A percentile compares a stretch with the other conserved stretches of the same genome.
Conservation (phyloP, 345 rosid genomes). For the Crucihimalaya himalaica region DNA sequence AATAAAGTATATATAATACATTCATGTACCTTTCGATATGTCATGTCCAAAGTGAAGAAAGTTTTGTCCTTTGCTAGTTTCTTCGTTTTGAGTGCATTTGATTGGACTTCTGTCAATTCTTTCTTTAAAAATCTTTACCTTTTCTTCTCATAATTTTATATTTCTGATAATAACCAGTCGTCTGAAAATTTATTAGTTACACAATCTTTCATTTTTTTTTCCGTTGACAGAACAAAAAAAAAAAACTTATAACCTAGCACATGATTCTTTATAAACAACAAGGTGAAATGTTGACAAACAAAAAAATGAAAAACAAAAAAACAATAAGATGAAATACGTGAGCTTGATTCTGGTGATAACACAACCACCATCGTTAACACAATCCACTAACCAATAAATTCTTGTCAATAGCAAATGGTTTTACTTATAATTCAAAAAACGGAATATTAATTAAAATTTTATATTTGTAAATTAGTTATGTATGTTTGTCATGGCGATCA, state of each 20-base stretch:
- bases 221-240: background rate
- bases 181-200: constrained; percentile 5
- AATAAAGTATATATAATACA: constrained; percentile 7
- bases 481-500: background rate
- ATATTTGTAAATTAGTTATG: background rate
- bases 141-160: background rate
- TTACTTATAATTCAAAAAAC: background rate
- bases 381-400: background rate
- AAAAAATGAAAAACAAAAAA: background rate
- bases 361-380: background rate
- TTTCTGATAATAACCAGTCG: background rate
- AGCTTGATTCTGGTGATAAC: background rate
- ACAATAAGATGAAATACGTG: background rate
- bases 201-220: background rate
- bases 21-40: constrained; percentile 32
- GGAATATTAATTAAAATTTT: background rate
- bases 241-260: background rate
- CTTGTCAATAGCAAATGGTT: background rate
- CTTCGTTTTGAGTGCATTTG: constrained; percentile 28
- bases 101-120: constrained; percentile 26
- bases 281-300: no score
- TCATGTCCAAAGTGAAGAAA: constrained; percentile 34
- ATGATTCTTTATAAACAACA: background rate
- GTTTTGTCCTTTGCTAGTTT: constrained; percentile 39
- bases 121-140: background rate